Conservation (phyloP, 306 rosid genomes). For the Abrus pulchellus region DNA sequence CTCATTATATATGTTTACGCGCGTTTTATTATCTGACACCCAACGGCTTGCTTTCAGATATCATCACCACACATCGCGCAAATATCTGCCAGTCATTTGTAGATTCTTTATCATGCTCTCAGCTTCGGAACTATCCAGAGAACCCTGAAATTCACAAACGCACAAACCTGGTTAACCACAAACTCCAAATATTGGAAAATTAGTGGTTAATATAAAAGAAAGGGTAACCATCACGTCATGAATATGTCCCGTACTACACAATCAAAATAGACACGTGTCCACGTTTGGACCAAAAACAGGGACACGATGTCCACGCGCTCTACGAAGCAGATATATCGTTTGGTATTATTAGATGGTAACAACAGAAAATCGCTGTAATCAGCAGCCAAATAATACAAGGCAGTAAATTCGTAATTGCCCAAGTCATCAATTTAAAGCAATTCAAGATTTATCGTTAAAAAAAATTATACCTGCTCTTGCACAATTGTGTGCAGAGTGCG, state of each 20-base stretch:
- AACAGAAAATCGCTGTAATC: background rate
- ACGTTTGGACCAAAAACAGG: background rate
- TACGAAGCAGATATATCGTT: background rate
- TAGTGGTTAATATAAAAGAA: background rate
- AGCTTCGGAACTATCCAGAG: slow-evolving; percentile 83
- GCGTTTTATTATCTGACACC: slow-evolving; percentile 12
- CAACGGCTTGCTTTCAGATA: slow-evolving; percentile 14
- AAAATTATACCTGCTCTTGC: slow-evolving; percentile 77
- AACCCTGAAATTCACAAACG: slow-evolving; percentile 73
- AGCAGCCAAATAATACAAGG: slow-evolving; percentile 35
- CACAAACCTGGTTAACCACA: slow-evolving; percentile 37
- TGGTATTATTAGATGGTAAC: slow-evolving; percentile 1
- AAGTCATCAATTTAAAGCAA: slow-evolving; percentile 5
- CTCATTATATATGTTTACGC: slow-evolving; percentile 19
- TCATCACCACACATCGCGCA: slow-evolving; percentile 96
- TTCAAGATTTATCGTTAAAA: background rate
- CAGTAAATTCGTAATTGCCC: slow-evolving; percentile 30
- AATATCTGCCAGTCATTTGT: slow-evolving; percentile 83
- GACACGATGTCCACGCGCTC: slow-evolving; percentile 13
- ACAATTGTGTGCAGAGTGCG: slow-evolving; percentile 86
- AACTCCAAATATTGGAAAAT: background rate
- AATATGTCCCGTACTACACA: too few relatives aligned
- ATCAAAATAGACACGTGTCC: background rate
- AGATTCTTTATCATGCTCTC: slow-evolving; percentile 94
- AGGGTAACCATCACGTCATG: background rate